These are phyloP conservation scores for Rhododendron ferrugineum DNA, from an alignment of 148 eudicot genomes.

Conservation along the genomic window DNA sequence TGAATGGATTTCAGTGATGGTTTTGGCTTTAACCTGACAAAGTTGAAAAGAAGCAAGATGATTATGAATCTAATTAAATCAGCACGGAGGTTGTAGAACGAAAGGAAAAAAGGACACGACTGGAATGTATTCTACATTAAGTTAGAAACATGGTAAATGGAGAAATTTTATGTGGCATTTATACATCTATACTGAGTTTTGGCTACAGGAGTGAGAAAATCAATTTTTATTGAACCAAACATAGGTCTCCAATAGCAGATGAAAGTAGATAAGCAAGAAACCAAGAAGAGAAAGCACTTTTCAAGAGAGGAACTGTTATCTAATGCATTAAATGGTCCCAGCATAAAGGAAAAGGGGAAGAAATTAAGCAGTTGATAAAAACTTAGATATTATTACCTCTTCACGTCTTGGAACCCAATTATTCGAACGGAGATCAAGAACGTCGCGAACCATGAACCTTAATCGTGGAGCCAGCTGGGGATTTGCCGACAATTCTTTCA, in stretches of 20 bases:
- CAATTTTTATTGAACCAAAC: neutral
- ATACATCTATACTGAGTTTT: neutral
- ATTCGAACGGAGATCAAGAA: slow-evolving; percentile 69
- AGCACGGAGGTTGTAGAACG: neutral
- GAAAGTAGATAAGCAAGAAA: neutral
- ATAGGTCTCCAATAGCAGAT: neutral
- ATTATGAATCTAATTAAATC: neutral
- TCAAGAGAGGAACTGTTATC: neutral
- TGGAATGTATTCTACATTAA: neutral
- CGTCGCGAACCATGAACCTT: slow-evolving; percentile 82
- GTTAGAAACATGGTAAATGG: neutral
- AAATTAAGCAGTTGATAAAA: neutral
- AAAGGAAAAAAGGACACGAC: neutral
- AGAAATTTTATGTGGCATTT: neutral
- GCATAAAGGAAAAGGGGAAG: neutral
- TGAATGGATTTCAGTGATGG: slow-evolving; percentile 68
- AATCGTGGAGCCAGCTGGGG: slow-evolving; percentile 66
- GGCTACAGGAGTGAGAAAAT: neutral
- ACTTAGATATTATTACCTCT: slow-evolving; percentile 46
- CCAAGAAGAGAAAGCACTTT: neutral
- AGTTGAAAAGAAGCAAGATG: neutral
- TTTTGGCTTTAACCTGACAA: slow-evolving; percentile 74
- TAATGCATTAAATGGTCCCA: neutral
- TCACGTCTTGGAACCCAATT: slow-evolving; percentile 87
- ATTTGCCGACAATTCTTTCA: slow-evolving; percentile 63